Conservation (phyloP, 352 stramenopile species). For the Hyphochytrium catenoides region DNA sequence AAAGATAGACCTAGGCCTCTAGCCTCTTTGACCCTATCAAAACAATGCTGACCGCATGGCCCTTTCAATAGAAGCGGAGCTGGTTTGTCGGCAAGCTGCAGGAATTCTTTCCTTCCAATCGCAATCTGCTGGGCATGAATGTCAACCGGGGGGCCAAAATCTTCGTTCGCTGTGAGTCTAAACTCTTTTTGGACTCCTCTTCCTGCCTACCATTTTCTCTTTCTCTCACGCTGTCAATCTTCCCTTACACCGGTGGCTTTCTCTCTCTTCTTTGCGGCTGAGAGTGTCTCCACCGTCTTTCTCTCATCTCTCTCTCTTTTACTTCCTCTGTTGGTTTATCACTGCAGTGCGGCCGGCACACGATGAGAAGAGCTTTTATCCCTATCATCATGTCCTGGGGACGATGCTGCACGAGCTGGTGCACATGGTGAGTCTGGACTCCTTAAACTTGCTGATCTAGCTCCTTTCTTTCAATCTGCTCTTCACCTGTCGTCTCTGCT, state of each 20-base stretch:
- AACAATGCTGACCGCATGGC: no score
- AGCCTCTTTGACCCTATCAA: no score
- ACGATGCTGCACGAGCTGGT: slow-evolving; percentile 45
- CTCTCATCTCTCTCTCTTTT: no score
- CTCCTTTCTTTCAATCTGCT: no score
- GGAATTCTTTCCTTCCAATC: slow-evolving; percentile 38
- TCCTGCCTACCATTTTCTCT: neutral
- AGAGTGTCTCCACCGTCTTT: no score
- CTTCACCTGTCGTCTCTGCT: no score
- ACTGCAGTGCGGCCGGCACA: slow-evolving; percentile 16
- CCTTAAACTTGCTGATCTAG: neutral
- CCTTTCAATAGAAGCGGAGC: slow-evolving; percentile 14
- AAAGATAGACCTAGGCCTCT: no score
- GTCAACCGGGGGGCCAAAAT: slow-evolving; percentile 38
- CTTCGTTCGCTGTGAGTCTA: slow-evolving; percentile 25
- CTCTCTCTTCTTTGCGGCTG: no score
- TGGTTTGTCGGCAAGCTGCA: slow-evolving; percentile 26
- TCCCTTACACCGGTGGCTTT: no score
- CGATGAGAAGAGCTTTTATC: slow-evolving; percentile 11
- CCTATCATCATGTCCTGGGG: slow-evolving; percentile 29
- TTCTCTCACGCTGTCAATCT: no score
- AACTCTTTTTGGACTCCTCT: neutral
- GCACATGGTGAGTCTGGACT: slow-evolving; percentile 19
- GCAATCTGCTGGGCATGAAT: slow-evolving; percentile 38
- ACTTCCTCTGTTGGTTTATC: neutral